Base-by-base conservation (phyloP, 306 rosid genomes). In the Malus asiatica region DNA sequence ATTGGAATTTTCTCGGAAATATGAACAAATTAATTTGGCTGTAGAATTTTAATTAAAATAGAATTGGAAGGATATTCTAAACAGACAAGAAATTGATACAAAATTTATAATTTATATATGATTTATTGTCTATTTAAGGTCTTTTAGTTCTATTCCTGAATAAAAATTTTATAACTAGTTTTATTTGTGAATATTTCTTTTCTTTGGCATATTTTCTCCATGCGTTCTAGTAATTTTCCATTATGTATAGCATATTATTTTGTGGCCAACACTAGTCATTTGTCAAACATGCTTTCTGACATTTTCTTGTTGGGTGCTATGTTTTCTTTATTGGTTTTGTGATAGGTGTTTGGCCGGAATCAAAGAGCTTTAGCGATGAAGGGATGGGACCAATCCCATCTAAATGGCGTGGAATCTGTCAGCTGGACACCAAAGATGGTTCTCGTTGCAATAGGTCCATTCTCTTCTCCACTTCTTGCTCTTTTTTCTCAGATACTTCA, bases 291-390 rank as follows among this genome's bases (percentile, higher is more conserved):
- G 68, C 11, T 32, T 22, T 63, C 33, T 64, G 68, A 64, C 44
- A 8, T 4, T 57, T 30, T 32, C 23, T 19, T 52, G 55, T 4
- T 4, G 13, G 22, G 22, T 52, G 22, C 16, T 12, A 38, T 30
- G 32, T 72, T 57, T 72, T 59, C 20, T 58, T 42, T 40, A 0
- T 22, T 74, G 55, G 38, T 14, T 19, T 10, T 67, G 70, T 2
- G 22, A 46, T 48, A 91, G 97, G 92, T 82, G 93, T 85, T 68
- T 89, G 91, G 94, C 94, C 94, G 0, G 95, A 91, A 80, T 84
- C 97, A 18, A 60, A 22, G 76, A 93, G 96, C 81, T 93, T 93
- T 72, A 80, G 38, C 11, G 96, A 90, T 30, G 79, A 52, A 29
- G 96, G 98, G 29, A 32, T 80, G 3, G 93, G 96, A 4, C 90